These are phyloP conservation scores for Metschnikowia chrysomelidarum DNA, from an alignment of 805 yeast species.

Conservation along the genomic window DNA sequence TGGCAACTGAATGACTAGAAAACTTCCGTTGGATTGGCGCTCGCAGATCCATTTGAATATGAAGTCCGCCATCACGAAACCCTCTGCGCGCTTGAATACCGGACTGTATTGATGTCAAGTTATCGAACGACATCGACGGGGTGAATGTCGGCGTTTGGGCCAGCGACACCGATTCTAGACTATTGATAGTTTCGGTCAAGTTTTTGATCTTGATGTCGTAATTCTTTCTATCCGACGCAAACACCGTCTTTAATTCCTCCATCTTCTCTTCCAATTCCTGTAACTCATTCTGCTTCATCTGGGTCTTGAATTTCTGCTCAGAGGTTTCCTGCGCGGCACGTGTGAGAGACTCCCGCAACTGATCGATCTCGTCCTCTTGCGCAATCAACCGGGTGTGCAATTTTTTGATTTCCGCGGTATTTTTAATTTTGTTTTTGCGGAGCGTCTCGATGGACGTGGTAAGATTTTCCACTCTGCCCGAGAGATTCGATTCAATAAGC, in stretches of 20 bases:
- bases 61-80: constrained; percentile 15
- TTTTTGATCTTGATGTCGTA: constrained; percentile 27
- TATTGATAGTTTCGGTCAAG: constrained; percentile 19
- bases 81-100: constrained; percentile 9
- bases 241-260: constrained; percentile 32
- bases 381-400: constrained; percentile 15
- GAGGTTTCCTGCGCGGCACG: constrained; percentile 23
- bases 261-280: constrained; percentile 28
- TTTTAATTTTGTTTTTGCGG: constrained; percentile 25
- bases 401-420: constrained; percentile 37
- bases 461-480: constrained; percentile 43
- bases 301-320: constrained; percentile 19
- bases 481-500: constrained; percentile 66
- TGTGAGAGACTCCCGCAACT: constrained; percentile 17
- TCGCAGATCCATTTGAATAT: constrained; percentile 18
- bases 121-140: constrained; percentile 11
- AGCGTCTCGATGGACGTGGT: constrained; percentile 26
- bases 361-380: constrained; percentile 22
- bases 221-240: constrained; percentile 28
- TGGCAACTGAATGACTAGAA: constrained; percentile 7
- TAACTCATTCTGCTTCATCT: constrained; percentile 23
- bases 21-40: constrained; percentile 6
- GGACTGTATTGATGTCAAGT: constrained; percentile 5
- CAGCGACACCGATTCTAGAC: constrained; percentile 7
- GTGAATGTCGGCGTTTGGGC: constrained; percentile 8